Base-by-base conservation (phyloP, 257 asterid genomes). In the Striga asiatica region DNA sequence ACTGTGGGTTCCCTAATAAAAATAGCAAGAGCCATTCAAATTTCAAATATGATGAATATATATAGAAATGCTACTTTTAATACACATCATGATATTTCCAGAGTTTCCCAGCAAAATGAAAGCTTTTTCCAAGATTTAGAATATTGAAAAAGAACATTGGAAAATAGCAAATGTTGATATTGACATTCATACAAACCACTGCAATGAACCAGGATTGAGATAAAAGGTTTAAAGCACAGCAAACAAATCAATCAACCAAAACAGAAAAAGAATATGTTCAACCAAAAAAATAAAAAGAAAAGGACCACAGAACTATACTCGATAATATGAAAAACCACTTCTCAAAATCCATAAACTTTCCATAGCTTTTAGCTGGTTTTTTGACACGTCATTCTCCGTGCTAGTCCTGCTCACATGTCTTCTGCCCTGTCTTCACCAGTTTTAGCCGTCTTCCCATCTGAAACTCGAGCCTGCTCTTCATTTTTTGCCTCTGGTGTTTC, bases 341-440 rank as follows among this genome's bases (percentile, higher is more conserved):
- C 3, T 28, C 19, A n/a, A n/a, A n/a, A n/a, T n/a, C n/a, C n/a
- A n/a, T n/a, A n/a, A n/a, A n/a, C n/a, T n/a, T n/a, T n/a, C n/a
- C n/a, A n/a, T n/a, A n/a, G n/a, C n/a, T n/a, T n/a, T n/a, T n/a
- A n/a, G n/a, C n/a, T n/a, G n/a, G n/a, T n/a, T n/a, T n/a, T n/a
- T n/a, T n/a, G n/a, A n/a, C n/a, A n/a, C n/a, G n/a, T n/a, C n/a
- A n/a, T n/a, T n/a, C n/a, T n/a, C n/a, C n/a, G n/a, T n/a, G n/a
- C n/a, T n/a, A n/a, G n/a, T n/a, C n/a, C n/a, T n/a, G n/a, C n/a
- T n/a, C n/a, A n/a, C n/a, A n/a, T n/a, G 48, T 61, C 51, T 28
- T 20, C 18, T 34, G 58, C 18, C 61, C 50, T 63, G 25, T 43
- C 70, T 42, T 71, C 62, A 42, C 47, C 60, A 66, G 50, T 66